Evolutionary conservation across 1,284 basidiomycete genomes (phyloP), one percentile per base, ranked within the genome.

Genomic region (Exobasidium cylindrosporum): DNA sequence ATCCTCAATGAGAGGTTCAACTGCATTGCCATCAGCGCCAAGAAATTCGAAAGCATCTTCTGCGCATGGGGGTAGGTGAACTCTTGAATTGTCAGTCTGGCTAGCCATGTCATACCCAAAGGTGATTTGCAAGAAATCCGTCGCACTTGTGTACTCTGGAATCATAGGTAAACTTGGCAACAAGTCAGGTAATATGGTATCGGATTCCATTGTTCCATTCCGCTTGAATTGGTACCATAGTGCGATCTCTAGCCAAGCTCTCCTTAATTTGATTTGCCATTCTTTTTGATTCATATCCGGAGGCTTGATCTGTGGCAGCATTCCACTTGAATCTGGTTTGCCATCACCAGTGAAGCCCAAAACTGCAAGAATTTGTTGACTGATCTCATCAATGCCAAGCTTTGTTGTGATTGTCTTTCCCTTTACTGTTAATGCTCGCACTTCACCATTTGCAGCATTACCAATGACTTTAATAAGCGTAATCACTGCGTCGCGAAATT

Each of bases 211-310:
- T 4, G 26, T 21, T 14, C 14, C 5, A 23, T 28, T 50, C 5
- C 13, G 13, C 26, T 50, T 31, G 17, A 62, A 65, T 2, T 55
- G 45, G 14, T 65, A 57, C 69, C 69, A 71, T 1, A 62, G 59
- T 30, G 53, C 60, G 24, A 71, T 58, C 54, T 71, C 69, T 28
- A 71, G 61, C 69, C 69, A 71, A n/a, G 69, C 67, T 6, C 69
- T 67, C 1, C 60, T 56, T 47, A 44, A 24, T 23, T 29, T 21
- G 13, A 55, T 2, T 3, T 32, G 53, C 5, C 21, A 31, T 21
- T 35, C 4, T 11, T 4, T 6, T 24, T 26, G 23, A 40, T 13
- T 30, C 21, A 55, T 55, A 29, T 55, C 53, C 17, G 53, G 53
- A 3, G 53, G 53, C 2, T 29, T 21, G 30, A 55, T 32, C 23